Base-by-base conservation (phyloP, 2,329 filamentous ascomycete species). In the Penicillium thymicola region DNA sequence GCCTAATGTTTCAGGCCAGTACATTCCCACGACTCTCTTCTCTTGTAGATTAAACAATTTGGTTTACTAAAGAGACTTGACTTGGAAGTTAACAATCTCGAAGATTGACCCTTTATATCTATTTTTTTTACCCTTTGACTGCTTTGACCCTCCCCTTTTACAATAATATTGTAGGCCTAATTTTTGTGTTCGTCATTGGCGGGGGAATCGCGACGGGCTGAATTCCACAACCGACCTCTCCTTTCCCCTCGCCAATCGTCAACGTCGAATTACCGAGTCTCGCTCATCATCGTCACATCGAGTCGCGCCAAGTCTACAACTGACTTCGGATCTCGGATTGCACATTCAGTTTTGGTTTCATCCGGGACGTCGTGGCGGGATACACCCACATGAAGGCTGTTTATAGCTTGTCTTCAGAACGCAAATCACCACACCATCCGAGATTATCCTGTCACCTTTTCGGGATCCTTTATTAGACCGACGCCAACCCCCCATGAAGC, bases 171-270 rank as follows among this genome's bases (percentile, higher is more conserved):
- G 32, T 34, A 16, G 14, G 42, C 42, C 27, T 21, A 14, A 21
- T 30, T 14, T 14, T 14, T 7, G 27, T 18, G n/a, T 7, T 34
- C 44, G 44, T 46, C 44, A 46, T 34, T 7, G 28, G 60, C 37
- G 61, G 62, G 57, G 62, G 59, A 59, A 63, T 60, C 53, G 60
- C 62, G 59, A 63, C 62, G 60, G 60, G 48, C 45, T 42, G 16
- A 27, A 34, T 36, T 18, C 5, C 44, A 27, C 48, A 36, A 41
- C 52, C 16, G 23, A 21, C 27, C 34, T 37, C 32, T 44, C 47
- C 25, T 18, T 23, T 34, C 23, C n/a, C 14, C 45, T 28, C 46
- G n/a, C 54, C 48, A 55, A 55, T 55, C 41, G 41, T 41, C n/a
- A 41, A 13, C 34, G 7, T 21, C 5, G 21, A 55, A 52, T 55